phyloP scores from a whole-genome alignment of 2,329 filamentous ascomycete genomes.

The Passalora sequoiae region DNA sequence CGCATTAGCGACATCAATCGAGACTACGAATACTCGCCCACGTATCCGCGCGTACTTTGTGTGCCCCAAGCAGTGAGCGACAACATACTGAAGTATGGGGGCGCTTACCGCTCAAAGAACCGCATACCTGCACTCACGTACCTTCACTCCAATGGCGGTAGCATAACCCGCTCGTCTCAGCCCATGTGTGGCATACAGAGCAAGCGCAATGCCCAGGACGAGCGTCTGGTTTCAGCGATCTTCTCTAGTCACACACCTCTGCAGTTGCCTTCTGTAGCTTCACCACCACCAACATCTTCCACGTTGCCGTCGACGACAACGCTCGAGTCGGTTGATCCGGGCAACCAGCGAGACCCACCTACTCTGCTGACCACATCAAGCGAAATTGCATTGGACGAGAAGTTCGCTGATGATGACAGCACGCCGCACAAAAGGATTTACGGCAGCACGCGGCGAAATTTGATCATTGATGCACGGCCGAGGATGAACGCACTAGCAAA shows the following conservation, averaged over 20 bases:
- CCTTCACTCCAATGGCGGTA: slow-evolving; percentile 95
- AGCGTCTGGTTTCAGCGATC: slow-evolving; percentile 86
- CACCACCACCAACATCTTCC: slow-evolving; percentile 2
- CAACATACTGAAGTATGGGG: slow-evolving; percentile 90
- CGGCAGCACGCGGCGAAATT: slow-evolving; percentile 84
- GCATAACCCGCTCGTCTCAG: slow-evolving; percentile 91
- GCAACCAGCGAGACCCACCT: slow-evolving; percentile 2
- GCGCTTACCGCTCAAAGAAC: slow-evolving; percentile 78
- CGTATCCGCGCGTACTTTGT: slow-evolving; percentile 78
- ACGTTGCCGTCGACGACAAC: background rate
- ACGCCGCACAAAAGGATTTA: slow-evolving; percentile 51
- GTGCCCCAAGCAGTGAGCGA: slow-evolving; percentile 92
- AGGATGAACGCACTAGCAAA: slow-evolving; percentile 92
- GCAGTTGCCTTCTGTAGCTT: slow-evolving; percentile 2
- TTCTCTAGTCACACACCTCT: slow-evolving; percentile 59
- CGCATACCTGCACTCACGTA: slow-evolving; percentile 89
- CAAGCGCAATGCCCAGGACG: slow-evolving; percentile 91
- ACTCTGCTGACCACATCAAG: slow-evolving; percentile 13
- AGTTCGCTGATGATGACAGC: slow-evolving; percentile 8
- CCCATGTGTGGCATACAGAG: slow-evolving; percentile 74
- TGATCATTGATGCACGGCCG: slow-evolving; percentile 93
- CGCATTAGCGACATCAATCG: slow-evolving; percentile 83
- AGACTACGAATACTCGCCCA: slow-evolving; percentile 87
- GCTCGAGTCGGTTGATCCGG: background rate
- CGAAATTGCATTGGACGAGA: slow-evolving; percentile 19